These are phyloP conservation scores for Boletus sensibilis DNA, from an alignment of 768 basidiomycete species.

Conservation along the genomic window DNA sequence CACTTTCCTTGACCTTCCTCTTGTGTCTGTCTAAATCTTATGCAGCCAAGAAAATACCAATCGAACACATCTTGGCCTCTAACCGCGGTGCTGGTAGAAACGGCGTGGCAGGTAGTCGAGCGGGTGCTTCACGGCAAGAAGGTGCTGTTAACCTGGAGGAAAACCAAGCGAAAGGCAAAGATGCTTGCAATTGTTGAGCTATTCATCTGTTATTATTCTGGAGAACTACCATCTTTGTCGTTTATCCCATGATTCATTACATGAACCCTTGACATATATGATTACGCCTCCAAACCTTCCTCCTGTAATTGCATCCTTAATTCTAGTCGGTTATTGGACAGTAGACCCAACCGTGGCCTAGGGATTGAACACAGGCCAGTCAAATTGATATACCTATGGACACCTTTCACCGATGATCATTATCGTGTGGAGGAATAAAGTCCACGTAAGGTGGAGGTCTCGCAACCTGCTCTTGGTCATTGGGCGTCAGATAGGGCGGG, in stretches of 20 bases:
- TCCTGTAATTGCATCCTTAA: conserved; percentile 32
- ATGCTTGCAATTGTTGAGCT: conserved; percentile 78
- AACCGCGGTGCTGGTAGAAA: conserved; percentile 66
- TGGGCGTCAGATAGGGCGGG: conserved; percentile 66
- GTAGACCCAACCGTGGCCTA: no score
- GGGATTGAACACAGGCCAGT: neutral
- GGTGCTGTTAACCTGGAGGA: conserved; percentile 71
- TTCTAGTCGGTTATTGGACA: conserved; percentile 8
- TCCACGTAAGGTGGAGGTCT: conserved; percentile 67
- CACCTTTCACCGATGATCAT: conserved; percentile 12
- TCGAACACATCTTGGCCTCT: conserved; percentile 90
- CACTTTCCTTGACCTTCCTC: neutral
- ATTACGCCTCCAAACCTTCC: conserved; percentile 17
- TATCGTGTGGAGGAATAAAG: conserved; percentile 29
- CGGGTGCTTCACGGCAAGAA: conserved; percentile 47
- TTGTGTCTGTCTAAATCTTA: neutral
- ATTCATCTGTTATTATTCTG: conserved; percentile 14
- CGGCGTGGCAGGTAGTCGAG: conserved; percentile 53
- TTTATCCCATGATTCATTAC: conserved; percentile 19
- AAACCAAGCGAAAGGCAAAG: conserved; percentile 62
- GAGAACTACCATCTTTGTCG: conserved; percentile 18
- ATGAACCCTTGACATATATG: conserved; percentile 27
- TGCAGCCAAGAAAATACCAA: conserved; percentile 81
- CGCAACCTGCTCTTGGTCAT: conserved; percentile 51
- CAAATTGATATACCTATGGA: neutral